Percentiles rank a stretch among this genome's conserved stretches.
Conservation (phyloP, 164 flowering plant species). For the Aristolochia fimbriata region DNA sequence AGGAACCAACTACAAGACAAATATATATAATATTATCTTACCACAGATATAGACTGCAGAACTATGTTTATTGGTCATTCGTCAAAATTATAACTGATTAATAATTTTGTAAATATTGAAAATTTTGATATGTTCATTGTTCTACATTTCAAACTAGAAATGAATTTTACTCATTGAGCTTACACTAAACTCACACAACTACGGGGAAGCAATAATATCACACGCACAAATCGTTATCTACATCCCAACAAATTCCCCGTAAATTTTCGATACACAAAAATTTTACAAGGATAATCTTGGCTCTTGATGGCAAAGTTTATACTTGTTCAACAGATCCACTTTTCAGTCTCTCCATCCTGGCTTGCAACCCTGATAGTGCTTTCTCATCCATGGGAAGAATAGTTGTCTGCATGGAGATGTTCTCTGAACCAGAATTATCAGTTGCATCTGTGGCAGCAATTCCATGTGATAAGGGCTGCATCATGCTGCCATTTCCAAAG, state of each 20-base stretch:
- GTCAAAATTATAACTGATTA: too few relatives aligned
- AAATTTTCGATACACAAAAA: neutral
- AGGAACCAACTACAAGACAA: too few relatives aligned
- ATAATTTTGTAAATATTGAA: too few relatives aligned
- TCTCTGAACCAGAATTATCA: constrained; percentile 27
- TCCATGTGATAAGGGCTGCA: constrained; percentile 14
- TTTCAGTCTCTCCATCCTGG: constrained; percentile 97
- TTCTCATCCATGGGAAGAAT: constrained; percentile 92
- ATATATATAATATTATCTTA: too few relatives aligned
- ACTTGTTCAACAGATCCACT: constrained; percentile 59
- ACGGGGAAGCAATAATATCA: too few relatives aligned
- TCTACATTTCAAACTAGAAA: too few relatives aligned
- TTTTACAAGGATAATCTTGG: neutral
- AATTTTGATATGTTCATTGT: too few relatives aligned
- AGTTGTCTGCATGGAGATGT: constrained; percentile 30
- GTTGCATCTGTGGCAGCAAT: constrained; percentile 19
- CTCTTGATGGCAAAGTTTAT: neutral
- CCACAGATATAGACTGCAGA: too few relatives aligned
- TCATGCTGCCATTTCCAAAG: constrained; percentile 38
- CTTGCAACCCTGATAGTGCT: constrained; percentile 92
- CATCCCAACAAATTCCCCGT: neutral
- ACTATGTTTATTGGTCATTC: too few relatives aligned
- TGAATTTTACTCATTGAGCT: too few relatives aligned
- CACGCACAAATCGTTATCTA: too few relatives aligned
- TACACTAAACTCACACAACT: too few relatives aligned